phyloP scores from a whole-genome alignment of 257 asterid species.

The Solanum dulcamara region DNA sequence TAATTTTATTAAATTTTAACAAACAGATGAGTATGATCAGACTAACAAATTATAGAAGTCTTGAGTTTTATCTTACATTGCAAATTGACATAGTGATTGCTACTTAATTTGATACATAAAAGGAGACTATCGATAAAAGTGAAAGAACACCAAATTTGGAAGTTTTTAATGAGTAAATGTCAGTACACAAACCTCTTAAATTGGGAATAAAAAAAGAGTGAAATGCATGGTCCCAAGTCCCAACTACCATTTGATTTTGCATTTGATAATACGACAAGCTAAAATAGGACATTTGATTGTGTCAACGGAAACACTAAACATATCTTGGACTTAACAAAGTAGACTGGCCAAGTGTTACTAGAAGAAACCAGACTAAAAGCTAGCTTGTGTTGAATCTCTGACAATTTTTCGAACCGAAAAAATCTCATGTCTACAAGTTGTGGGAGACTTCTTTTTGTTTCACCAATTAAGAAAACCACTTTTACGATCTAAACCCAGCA shows the following conservation, averaged over 20 bases:
- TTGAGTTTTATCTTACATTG: background rate
- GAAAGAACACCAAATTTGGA: background rate
- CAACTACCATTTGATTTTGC: background rate
- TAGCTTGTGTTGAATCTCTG: background rate
- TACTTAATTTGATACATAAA: background rate
- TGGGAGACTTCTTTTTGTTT: background rate
- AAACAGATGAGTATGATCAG: background rate
- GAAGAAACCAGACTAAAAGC: background rate
- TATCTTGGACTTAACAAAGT: background rate
- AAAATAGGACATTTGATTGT: background rate
- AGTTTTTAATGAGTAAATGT: background rate
- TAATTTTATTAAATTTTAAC: background rate
- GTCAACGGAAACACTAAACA: background rate
- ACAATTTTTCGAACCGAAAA: too few species aligned
- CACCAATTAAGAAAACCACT: background rate
- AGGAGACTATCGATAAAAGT: background rate
- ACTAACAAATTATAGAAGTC: background rate
- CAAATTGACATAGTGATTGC: background rate
- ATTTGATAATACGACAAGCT: background rate
- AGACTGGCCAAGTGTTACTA: background rate
- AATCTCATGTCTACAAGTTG: too few species aligned
- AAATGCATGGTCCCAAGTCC: background rate
- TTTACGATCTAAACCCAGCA: background rate
- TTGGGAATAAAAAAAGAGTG: background rate
- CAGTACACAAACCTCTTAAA: background rate